Evolutionary conservation across 495 filamentous ascomycete genomes (phyloP).

Genomic region (Lophiotrema nucula): DNA sequence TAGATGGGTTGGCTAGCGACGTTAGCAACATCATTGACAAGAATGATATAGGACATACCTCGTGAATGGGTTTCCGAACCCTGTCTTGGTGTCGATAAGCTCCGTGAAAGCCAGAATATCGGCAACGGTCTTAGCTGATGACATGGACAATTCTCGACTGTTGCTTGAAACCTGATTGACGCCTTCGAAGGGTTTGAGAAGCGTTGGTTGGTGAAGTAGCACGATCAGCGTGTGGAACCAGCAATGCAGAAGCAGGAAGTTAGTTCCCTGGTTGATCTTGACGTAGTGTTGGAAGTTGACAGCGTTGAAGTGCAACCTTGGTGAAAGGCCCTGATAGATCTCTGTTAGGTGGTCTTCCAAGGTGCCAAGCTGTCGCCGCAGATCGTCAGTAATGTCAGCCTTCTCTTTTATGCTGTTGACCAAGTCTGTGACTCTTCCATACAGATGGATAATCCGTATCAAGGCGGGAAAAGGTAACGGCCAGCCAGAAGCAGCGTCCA

Average conservation of each 20-base stretch:
- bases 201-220: slow-evolving; percentile 75
- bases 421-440: slow-evolving; percentile 76
- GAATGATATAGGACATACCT: slow-evolving; percentile 20
- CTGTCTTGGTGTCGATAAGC: slow-evolving; percentile 72
- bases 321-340: slow-evolving; percentile 74
- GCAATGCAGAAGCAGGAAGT: slow-evolving; percentile 83
- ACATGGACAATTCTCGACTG: slow-evolving; percentile 79
- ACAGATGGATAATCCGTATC: slow-evolving; percentile 78
- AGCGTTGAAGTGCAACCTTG: slow-evolving; percentile 73
- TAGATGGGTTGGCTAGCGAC: slow-evolving; percentile 74
- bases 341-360: slow-evolving; percentile 77
- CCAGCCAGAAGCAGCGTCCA: slow-evolving; percentile 58
- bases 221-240: slow-evolving; percentile 90
- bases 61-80: slow-evolving; percentile 82
- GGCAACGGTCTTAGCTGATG: slow-evolving; percentile 83
- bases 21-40: background rate
- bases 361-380: slow-evolving; percentile 61
- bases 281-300: slow-evolving; percentile 63
- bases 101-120: slow-evolving; percentile 80
- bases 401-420: slow-evolving; percentile 78
- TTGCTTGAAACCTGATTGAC: slow-evolving; percentile 68
- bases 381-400: slow-evolving; percentile 70
- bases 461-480: slow-evolving; percentile 75
- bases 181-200: slow-evolving; percentile 73
- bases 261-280: slow-evolving; percentile 72